Conservation (phyloP, 2,329 filamentous ascomycete species). For the Fusarium sp. region DNA sequence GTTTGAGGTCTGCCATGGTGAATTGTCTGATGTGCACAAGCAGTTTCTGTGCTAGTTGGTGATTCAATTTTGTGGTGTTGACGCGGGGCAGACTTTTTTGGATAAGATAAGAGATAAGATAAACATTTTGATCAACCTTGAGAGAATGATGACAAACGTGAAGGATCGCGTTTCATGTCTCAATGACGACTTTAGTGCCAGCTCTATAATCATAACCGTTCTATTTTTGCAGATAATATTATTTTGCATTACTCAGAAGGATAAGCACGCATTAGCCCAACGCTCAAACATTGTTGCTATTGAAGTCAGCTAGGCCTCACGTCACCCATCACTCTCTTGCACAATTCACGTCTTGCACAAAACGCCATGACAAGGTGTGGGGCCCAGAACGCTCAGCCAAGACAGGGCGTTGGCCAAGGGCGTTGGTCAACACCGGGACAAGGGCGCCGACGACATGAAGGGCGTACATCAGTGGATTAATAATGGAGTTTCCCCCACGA, state of each 20-base stretch:
- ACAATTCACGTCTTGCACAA: background rate
- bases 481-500: constrained; percentile 30
- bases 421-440: constrained; percentile 29
- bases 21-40: constrained; percentile 1
- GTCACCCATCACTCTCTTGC: no score
- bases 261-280: background rate
- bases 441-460: constrained; percentile 40
- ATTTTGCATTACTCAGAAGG: background rate
- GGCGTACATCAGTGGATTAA: constrained; percentile 35
- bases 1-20: constrained; percentile 65
- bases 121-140: background rate
- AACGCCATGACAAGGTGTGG: constrained; percentile 2
- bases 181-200: background rate
- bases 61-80: constrained; percentile 47
- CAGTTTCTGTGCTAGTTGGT: constrained; percentile 28
- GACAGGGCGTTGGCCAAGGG: constrained; percentile 29
- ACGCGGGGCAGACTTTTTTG: constrained; percentile 46
- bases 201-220: background rate
- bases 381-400: constrained; percentile 2
- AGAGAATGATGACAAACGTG: no score
- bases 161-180: no score
- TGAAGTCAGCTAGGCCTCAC: background rate
- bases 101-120: constrained; percentile 42
- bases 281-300: constrained; percentile 1
- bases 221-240: background rate